Conservation (phyloP, 352 stramenopile genomes). For the Phytophthora sojae region DNA sequence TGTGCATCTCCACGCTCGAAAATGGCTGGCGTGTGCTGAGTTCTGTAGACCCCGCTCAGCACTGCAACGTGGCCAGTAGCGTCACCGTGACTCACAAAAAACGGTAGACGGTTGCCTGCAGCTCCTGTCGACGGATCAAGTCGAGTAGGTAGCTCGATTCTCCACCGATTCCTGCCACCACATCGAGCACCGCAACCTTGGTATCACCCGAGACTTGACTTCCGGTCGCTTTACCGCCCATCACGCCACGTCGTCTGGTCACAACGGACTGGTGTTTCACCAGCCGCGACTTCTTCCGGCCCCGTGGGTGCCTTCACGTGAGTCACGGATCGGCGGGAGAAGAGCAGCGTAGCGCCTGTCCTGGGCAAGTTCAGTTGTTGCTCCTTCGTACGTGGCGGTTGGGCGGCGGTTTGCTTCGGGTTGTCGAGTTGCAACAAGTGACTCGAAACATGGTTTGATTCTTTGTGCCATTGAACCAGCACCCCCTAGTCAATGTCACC, state of each 20-base stretch:
- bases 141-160: background rate
- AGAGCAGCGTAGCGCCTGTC: conserved; percentile 17
- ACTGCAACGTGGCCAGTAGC: background rate
- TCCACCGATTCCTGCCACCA: background rate
- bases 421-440: background rate
- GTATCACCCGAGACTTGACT: conserved; percentile 2
- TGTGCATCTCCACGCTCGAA: background rate
- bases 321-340: conserved; percentile 8
- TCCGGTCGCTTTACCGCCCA: background rate
- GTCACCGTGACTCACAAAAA: conserved; percentile 6
- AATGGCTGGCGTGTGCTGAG: conserved; percentile 10
- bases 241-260: background rate
- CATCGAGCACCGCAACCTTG: conserved; percentile 2
- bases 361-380: conserved; percentile 21
- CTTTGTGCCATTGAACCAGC: background rate
- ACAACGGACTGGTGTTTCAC: conserved; percentile 15
- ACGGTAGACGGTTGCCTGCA: conserved; percentile 2
- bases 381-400: conserved; percentile 18
- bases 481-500: background rate
- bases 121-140: background rate
- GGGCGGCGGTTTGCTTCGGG: conserved; percentile 1
- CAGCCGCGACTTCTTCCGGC: conserved; percentile 31
- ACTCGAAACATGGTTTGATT: background rate
- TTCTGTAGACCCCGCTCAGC: background rate
- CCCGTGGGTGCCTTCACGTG: conserved; percentile 8